Evolutionary conservation across 352 stramenopile species (phyloP), one percentile per base, ranked within the genome.

Genomic region (Pythium coloratum): DNA sequence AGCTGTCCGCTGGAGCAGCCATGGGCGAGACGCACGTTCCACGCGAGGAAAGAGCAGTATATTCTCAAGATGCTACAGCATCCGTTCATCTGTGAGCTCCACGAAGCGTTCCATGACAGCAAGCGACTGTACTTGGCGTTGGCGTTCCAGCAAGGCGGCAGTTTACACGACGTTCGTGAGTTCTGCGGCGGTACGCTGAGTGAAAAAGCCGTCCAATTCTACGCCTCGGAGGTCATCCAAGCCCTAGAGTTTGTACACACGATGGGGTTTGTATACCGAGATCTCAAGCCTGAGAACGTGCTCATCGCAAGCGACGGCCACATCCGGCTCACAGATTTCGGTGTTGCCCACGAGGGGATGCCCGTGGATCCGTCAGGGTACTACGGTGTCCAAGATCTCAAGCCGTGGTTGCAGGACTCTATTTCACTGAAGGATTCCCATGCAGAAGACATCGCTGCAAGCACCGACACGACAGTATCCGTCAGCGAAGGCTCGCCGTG

Each of bases 211-310:
- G 77, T 82, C 9, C 60, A 59, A 18, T 88, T 91, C 57, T 92
- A 92, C 55, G 72, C 72, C 6, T 70, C 75, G 18, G 84, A 92
- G 68, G 76, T 91, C 24, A 80, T 74, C 16, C 62, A 75, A 20
- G 71, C 70, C 16, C 70, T 80, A 46, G 71, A 76, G 55, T 79
- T 79, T 33, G 58, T 84, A 1, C 76, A 84, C 55, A 72, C 69
- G 0, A 75, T 79, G 64, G 71, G 67, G 14, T 71, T 81, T 42
- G 70, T 88, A 3, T 80, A 87, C 57, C 69, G 80, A 18, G 81
- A 91, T 62, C 72, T 94, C n/a, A 92, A 94, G 70, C 82, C 82
- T 6, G 64, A 78, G 60, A 78, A 78, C 38, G 64, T 78, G 32
- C 54, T 78, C 1, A 33, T 78, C 8, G 62, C 50, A 1, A 9